Evolutionary conservation across 1,284 basidiomycete genomes (phyloP).

Genomic region (Ustilago shanxiensis): DNA sequence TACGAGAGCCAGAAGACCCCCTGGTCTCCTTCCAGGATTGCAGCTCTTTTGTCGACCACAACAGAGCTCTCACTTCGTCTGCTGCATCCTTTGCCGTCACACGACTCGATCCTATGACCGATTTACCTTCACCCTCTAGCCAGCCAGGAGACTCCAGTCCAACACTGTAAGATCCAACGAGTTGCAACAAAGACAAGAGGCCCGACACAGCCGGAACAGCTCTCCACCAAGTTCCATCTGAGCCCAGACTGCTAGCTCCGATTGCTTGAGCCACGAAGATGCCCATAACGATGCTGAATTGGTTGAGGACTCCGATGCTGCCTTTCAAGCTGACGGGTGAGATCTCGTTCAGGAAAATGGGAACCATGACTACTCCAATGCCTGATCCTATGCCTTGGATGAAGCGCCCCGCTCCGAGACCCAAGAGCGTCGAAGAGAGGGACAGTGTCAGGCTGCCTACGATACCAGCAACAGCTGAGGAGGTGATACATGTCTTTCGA

Average conservation of each 20-base stretch:
- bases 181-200: constrained; percentile 66
- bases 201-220: constrained; percentile 68
- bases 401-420: constrained; percentile 70
- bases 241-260: constrained; percentile 66
- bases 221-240: constrained; percentile 64
- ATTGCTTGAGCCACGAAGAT: constrained; percentile 70
- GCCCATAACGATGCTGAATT: constrained; percentile 66
- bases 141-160: constrained; percentile 61
- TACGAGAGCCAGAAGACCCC: constrained; percentile 1
- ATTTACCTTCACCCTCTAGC: constrained; percentile 50
- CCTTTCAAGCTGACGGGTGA: constrained; percentile 80
- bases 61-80: constrained; percentile 26
- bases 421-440: constrained; percentile 7
- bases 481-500: constrained; percentile 31
- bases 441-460: constrained; percentile 34
- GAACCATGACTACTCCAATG: constrained; percentile 85
- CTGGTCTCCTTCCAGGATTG: constrained; percentile 31
- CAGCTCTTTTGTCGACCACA: constrained; percentile 50
- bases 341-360: constrained; percentile 85
- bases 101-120: neutral
- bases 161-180: constrained; percentile 59
- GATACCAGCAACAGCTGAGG: constrained; percentile 32
- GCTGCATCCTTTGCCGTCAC: constrained; percentile 20
- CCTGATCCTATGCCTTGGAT: constrained; percentile 84
- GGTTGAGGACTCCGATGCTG: constrained; percentile 85